phyloP scores from a whole-genome alignment of 371 early-diverging fungal species.

The Funneliformis caledonium region DNA sequence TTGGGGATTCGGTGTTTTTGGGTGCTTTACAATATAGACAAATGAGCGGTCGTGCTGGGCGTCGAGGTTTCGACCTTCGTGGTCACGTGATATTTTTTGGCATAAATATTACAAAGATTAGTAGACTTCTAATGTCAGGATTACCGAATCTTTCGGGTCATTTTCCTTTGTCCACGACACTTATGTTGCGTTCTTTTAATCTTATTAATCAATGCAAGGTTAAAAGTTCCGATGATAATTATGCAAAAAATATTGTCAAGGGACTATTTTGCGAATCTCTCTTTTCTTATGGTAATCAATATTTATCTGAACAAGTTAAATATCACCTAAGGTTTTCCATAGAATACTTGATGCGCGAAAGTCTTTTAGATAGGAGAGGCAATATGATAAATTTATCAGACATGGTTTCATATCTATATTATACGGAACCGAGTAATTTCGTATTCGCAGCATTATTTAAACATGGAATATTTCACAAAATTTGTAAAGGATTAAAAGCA shows the following conservation, averaged over 20 bases:
- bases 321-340: constrained; percentile 29
- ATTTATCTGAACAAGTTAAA: constrained; percentile 34
- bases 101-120: constrained; percentile 45
- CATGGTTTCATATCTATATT: constrained; percentile 19
- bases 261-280: constrained; percentile 21
- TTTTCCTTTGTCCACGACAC: constrained; percentile 58
- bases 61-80: constrained; percentile 64
- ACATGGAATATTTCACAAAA: background rate
- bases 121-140: constrained; percentile 50
- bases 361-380: constrained; percentile 5
- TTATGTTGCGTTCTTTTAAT: constrained; percentile 48
- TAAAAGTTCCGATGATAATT: background rate
- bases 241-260: background rate
- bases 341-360: constrained; percentile 24
- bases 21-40: constrained; percentile 43
- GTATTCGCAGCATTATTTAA: constrained; percentile 16
- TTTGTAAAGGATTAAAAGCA: background rate
- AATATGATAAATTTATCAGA: background rate
- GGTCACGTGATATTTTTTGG: constrained; percentile 67
- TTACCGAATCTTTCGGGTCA: constrained; percentile 59
- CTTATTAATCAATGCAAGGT: constrained; percentile 40
- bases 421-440: constrained; percentile 21
- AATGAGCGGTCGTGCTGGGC: constrained; percentile 62
- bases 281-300: constrained; percentile 17
- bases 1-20: constrained; percentile 57